Base-by-base conservation (phyloP, 1,284 basidiomycete species). In the Cystobasidium sp. region DNA sequence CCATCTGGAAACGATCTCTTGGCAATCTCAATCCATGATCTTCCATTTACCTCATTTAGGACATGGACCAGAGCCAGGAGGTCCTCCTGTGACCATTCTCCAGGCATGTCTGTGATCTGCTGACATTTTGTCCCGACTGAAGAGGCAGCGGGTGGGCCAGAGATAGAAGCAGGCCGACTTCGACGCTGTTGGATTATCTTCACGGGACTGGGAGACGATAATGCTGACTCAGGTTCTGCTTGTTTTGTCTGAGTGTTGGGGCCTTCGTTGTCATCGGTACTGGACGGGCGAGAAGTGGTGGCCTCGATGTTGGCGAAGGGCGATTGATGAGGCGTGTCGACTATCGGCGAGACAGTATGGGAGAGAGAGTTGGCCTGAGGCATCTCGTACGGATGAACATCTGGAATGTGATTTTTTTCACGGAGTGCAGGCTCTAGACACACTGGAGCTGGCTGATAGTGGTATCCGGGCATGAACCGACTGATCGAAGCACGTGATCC, bases 1-100 rank as follows among this genome's bases (percentile, higher is more conserved):
- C 65, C 75, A 49, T 68, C 20, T 43, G 70, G 58, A 56, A 76
- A 76, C 12, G 64, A 58, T 55, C 51, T 49, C 43, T 68, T 64
- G 24, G 59, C 55, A 51, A 76, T 75, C 18, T 72, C 69, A 20
- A 49, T 61, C 69, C 69, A 72, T 18, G 43, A 49, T 39, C 69
- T 61, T 22, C 69, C 69, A 18, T 65, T 44, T 5, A 52, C 43
- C 51, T 65, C 62, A 52, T 65, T 65, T 2, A 65, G 20, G 6
- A 65, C 46, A 9, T 43, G 10, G 10, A 51, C 16, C 1, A 65
- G 46, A n/a, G 62, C 39, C 14, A 65, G 24, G 1, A 43, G 22
- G 24, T 65, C 62, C 51, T 49, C 62, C 12, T 37, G 6, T 65
- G 62, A 22, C 62, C 62, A 65, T 49, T 56, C 22, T 22, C 10